phyloP scores from a whole-genome alignment of 2,329 filamentous ascomycete genomes.

The Aureobasidium vineae region DNA sequence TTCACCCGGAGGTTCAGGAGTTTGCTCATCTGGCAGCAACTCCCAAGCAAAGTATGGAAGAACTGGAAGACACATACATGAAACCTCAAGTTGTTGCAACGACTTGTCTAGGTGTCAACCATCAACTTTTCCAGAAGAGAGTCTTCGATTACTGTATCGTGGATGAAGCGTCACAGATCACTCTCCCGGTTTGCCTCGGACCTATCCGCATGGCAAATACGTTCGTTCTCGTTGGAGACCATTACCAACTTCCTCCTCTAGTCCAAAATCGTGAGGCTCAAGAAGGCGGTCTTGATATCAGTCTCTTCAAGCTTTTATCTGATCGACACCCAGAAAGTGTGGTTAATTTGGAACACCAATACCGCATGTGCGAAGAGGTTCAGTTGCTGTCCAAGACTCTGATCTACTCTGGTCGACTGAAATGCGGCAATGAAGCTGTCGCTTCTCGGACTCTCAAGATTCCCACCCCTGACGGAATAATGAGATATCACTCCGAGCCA shows the following conservation, averaged over 20 bases:
- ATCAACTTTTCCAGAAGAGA: slow-evolving; percentile 81
- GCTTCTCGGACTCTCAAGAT: slow-evolving; percentile 67
- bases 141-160: slow-evolving; percentile 98
- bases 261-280: slow-evolving; percentile 89
- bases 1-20: slow-evolving; percentile 81
- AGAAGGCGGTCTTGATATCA: slow-evolving; percentile 83
- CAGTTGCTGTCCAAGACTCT: slow-evolving; percentile 91
- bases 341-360: slow-evolving; percentile 90
- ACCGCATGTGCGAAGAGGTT: slow-evolving; percentile 96
- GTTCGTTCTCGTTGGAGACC: slow-evolving; percentile 94
- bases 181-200: slow-evolving; percentile 87
- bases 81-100: slow-evolving; percentile 87
- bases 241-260: slow-evolving; percentile 91
- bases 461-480: slow-evolving; percentile 48
- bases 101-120: slow-evolving; percentile 88
- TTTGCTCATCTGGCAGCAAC: slow-evolving; percentile 78
- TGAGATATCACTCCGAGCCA: slow-evolving; percentile 36
- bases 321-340: slow-evolving; percentile 85
- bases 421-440: slow-evolving; percentile 79
- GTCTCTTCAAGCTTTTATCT: slow-evolving; percentile 89
- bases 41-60: slow-evolving; percentile 73
- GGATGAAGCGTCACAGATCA: slow-evolving; percentile 97
- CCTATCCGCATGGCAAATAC: slow-evolving; percentile 89
- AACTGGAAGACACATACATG: slow-evolving; percentile 80
- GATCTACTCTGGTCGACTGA: slow-evolving; percentile 87